Base-by-base conservation (phyloP, 140 eudicot species). In the Erigeron philadelphicus region DNA sequence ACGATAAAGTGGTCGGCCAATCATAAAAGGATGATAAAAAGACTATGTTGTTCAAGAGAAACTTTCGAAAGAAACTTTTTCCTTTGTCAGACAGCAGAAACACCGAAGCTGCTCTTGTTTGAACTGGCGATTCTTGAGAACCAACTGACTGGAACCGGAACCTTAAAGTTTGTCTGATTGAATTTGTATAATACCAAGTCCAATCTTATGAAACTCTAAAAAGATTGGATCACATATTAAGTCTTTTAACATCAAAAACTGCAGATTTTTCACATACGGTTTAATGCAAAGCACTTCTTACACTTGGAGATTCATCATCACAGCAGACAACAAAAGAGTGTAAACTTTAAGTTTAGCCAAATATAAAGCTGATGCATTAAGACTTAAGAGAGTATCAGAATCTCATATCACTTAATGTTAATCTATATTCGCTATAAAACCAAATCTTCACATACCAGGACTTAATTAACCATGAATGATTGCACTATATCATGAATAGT, bases 201-300 rank as follows among this genome's bases (percentile, higher is more conserved):
- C 4, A 97, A 95, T 60, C 87, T 84, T 64, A 87, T 89, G 73
- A 94, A 94, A 70, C 73, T 87, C 78, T 94, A 97, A 66, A 94
- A 94, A 54, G 97, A 97, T 87, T 94, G 95, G 97, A 94, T 94
- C 21, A 94, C 99, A 71, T 94, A 97, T 43, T 89, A 50, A 94
- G 89, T 62, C 97, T 86, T 72, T 94, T 97, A 56, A 97, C 99
- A 75, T 94, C 91, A 77, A 94, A 94, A 53, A 89, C 89, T 42
- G 97, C 99, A 9, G 97, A 80, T 76, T 79, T 89, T 47, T 97
- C 99, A 61, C 89, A 94, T 72, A 89, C 84, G 0, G 97, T 94
- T 78, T 94, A 94, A 19, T 95, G 95, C 75, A 94, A 81, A 64
- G 99, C 97, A 76, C 78, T 89, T 70, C 99, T 83, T 76, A 94